Percentiles rank a stretch among this genome's conserved stretches.
phyloP scores from a whole-genome alignment of 148 eudicot species.

The Nepenthes mirabilis region DNA sequence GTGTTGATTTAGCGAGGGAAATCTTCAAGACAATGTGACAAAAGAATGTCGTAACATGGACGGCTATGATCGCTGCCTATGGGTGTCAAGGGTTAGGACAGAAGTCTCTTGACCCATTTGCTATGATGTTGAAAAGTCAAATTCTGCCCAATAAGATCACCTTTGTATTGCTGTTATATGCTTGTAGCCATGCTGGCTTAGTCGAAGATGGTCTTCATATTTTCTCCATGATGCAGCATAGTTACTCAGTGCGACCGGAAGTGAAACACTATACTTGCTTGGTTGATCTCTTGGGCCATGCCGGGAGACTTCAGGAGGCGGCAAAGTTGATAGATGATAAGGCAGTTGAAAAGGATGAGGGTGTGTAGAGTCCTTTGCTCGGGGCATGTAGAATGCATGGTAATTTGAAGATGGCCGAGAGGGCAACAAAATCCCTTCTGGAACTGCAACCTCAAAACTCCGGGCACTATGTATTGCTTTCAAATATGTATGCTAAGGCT shows the following conservation, averaged over 20 bases:
- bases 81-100: conserved; percentile 18
- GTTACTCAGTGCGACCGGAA: conserved; percentile 8
- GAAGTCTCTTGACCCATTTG: conserved; percentile 13
- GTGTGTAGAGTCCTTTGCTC: conserved; percentile 17
- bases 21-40: conserved; percentile 13
- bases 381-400: conserved; percentile 17
- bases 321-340: conserved; percentile 8
- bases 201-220: conserved; percentile 10
- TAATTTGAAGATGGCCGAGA: conserved; percentile 11
- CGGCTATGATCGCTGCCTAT: conserved; percentile 18
- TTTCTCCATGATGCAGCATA: conserved; percentile 9
- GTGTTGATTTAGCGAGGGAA: conserved; percentile 14
- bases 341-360: conserved; percentile 10
- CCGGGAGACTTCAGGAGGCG: conserved; percentile 15
- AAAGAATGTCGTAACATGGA: conserved; percentile 18
- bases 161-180: conserved; percentile 13
- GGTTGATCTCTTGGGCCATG: conserved; percentile 20
- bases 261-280: conserved; percentile 18
- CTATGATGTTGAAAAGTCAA: conserved; percentile 11
- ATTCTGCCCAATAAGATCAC: conserved; percentile 14
- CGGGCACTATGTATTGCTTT: conserved; percentile 20
- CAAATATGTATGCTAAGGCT: conserved; percentile 24
- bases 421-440: conserved; percentile 18
- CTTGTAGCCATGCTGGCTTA: conserved; percentile 19
- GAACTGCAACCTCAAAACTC: conserved; percentile 15